Percentiles rank a stretch among this genome's conserved stretches.
Conservation (phyloP, 306 rosid species). For the Crotalaria pallida region DNA sequence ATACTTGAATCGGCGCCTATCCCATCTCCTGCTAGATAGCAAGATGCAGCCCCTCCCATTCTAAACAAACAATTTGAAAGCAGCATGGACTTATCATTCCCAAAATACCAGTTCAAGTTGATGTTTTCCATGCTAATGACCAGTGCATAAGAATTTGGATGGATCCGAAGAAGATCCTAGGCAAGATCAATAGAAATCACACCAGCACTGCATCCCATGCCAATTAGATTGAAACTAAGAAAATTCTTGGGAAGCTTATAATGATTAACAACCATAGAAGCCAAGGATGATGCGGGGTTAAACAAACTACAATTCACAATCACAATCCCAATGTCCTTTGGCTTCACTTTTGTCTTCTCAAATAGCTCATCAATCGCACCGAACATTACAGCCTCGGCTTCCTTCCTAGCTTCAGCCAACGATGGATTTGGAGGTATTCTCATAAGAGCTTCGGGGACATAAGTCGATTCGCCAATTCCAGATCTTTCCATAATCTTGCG, state of each 20-base stretch:
- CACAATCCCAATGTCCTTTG: conserved; percentile 54
- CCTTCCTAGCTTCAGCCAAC: conserved; percentile 55
- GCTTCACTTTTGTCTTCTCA: conserved; percentile 40
- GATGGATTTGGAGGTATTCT: conserved; percentile 55
- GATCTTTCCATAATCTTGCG: conserved; percentile 53
- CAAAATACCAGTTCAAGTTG: conserved; percentile 65
- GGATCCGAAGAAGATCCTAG: conserved; percentile 53
- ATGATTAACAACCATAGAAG: conserved; percentile 56
- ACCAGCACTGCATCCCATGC: conserved; percentile 76
- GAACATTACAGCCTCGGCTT: conserved; percentile 54
- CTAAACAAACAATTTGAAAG: conserved; percentile 62
- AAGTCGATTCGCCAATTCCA: conserved; percentile 58
- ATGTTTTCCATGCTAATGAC: conserved; percentile 64
- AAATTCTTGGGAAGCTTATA: conserved; percentile 56
- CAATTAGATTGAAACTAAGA: conserved; percentile 48
- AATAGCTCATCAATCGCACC: conserved; percentile 57
- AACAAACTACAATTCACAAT: conserved; percentile 65
- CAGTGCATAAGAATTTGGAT: conserved; percentile 53
- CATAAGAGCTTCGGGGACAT: conserved; percentile 55
- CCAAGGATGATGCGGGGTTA: conserved; percentile 56
- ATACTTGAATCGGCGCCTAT: conserved; percentile 38
- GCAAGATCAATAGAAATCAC: conserved; percentile 62
- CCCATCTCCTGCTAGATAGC: conserved; percentile 44
- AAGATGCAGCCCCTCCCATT: conserved; percentile 64
- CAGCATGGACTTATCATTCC: conserved; percentile 61